Conservation (phyloP, 192 early-diverging fungal species). For the Linnemannia hyalina region DNA sequence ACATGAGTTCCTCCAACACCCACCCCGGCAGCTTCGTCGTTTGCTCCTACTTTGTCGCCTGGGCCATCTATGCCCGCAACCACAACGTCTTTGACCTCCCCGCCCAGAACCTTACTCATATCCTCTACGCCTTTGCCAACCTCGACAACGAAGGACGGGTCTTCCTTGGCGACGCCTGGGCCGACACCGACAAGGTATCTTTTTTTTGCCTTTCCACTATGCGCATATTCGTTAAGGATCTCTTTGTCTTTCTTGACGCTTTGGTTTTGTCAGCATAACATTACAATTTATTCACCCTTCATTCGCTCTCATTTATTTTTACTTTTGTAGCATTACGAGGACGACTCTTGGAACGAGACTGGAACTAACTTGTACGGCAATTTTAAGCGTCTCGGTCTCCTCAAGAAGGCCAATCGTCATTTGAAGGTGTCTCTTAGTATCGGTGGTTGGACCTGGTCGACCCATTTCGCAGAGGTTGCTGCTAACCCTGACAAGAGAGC, state of each 20-base stretch:
- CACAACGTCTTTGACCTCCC: slow-evolving; percentile 76
- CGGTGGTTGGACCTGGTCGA: slow-evolving; percentile 86
- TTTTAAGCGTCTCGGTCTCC: slow-evolving; percentile 72
- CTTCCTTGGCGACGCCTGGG: slow-evolving; percentile 80
- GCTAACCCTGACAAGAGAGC: slow-evolving; percentile 59
- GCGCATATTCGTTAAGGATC: slow-evolving; percentile 4
- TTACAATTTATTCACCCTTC: not conserved
- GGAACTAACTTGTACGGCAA: slow-evolving; percentile 68
- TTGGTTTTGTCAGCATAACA: slow-evolving; percentile 3
- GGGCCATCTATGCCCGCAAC: slow-evolving; percentile 82
- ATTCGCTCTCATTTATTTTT: not conserved
- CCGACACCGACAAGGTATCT: slow-evolving; percentile 77
- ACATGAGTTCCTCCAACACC: too few relatives aligned
- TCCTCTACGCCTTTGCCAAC: slow-evolving; percentile 87
- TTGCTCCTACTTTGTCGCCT: slow-evolving; percentile 56
- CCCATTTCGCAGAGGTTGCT: slow-evolving; percentile 76
- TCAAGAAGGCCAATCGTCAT: slow-evolving; percentile 78
- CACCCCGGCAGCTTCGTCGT: slow-evolving; percentile 48
- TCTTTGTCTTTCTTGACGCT: not conserved
- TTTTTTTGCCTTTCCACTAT: slow-evolving; percentile 12
- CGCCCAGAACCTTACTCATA: slow-evolving; percentile 74
- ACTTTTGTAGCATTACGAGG: slow-evolving; percentile 56
- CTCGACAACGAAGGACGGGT: slow-evolving; percentile 73
- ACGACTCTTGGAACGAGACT: slow-evolving; percentile 69
- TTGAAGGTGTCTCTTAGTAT: slow-evolving; percentile 79